phyloP scores from a whole-genome alignment of 192 early-diverging fungal genomes.

The Obelidium mucronatum region DNA sequence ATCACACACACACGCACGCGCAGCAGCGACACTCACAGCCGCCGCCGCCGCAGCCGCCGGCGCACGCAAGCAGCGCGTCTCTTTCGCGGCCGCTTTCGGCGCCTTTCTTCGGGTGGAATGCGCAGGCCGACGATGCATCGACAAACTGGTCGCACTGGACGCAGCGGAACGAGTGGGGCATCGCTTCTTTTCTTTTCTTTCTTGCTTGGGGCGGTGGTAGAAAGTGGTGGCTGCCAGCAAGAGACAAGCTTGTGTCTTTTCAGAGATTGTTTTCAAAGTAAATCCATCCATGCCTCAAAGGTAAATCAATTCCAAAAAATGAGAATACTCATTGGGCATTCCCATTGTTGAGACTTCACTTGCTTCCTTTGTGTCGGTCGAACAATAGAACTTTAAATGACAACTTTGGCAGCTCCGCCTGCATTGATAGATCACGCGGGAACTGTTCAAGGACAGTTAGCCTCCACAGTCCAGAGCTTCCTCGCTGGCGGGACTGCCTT shows the following conservation, averaged over 20 bases:
- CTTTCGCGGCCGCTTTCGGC: background rate
- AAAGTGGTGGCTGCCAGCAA: too few relatives aligned
- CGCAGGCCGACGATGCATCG: background rate
- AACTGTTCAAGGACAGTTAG: background rate
- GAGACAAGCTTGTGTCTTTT: too few relatives aligned
- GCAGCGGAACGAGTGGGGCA: constrained; percentile 9
- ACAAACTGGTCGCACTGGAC: constrained; percentile 21
- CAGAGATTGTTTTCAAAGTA: too few relatives aligned
- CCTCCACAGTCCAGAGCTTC: background rate
- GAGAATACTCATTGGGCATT: too few relatives aligned
- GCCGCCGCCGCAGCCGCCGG: background rate
- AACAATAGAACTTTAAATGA: too few relatives aligned
- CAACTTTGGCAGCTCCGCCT: too few relatives aligned
- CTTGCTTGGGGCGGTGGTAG: too few relatives aligned
- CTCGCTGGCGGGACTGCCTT: background rate
- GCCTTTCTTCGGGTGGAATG: background rate
- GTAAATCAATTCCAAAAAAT: too few relatives aligned
- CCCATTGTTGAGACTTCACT: too few relatives aligned
- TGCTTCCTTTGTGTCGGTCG: too few relatives aligned
- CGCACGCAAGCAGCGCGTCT: background rate
- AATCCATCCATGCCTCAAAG: too few relatives aligned
- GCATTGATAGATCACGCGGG: background rate
- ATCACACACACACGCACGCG: background rate
- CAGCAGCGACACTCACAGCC: constrained; percentile 11
- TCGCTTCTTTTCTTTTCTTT: too few relatives aligned